Evolutionary conservation across 495 filamentous ascomycete species (phyloP).

Genomic region (Geopyxis carbonaria): DNA sequence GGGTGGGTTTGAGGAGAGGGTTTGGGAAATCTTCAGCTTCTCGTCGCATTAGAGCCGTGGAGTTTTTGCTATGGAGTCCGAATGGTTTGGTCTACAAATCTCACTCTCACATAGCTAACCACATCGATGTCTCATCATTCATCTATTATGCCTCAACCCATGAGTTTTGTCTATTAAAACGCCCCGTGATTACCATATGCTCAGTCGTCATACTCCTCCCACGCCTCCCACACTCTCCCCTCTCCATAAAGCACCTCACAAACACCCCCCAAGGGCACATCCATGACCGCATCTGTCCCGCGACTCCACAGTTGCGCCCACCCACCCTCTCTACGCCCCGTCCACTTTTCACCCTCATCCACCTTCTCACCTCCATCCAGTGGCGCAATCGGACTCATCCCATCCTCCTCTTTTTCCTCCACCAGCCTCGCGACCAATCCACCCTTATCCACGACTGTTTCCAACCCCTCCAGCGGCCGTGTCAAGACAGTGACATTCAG

Average conservation of each 20-base stretch:
- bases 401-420: constrained; percentile 40
- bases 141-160: no score
- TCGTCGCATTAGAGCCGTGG: no score
- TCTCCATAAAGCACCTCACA: constrained; percentile 74
- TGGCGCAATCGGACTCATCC: constrained; percentile 29
- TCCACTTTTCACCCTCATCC: constrained; percentile 21
- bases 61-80: no score
- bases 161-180: no score
- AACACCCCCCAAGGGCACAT: constrained; percentile 90
- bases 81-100: no score
- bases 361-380: constrained; percentile 7
- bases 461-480: constrained; percentile 57
- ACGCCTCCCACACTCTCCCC: constrained; percentile 28
- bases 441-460: constrained; percentile 83
- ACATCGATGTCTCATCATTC: no score
- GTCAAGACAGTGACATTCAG: constrained; percentile 88
- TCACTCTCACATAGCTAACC: no score
- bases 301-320: constrained; percentile 77
- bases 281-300: constrained; percentile 94
- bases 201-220: constrained; percentile 11
- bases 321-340: constrained; percentile 31
- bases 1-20: no score
- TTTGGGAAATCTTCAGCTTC: no score
- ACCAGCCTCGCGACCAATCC: constrained; percentile 74
- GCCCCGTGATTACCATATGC: background rate